Evolutionary conservation across 441 rosid species (phyloP).

Genomic region (Syzygium syzygioides): DNA sequence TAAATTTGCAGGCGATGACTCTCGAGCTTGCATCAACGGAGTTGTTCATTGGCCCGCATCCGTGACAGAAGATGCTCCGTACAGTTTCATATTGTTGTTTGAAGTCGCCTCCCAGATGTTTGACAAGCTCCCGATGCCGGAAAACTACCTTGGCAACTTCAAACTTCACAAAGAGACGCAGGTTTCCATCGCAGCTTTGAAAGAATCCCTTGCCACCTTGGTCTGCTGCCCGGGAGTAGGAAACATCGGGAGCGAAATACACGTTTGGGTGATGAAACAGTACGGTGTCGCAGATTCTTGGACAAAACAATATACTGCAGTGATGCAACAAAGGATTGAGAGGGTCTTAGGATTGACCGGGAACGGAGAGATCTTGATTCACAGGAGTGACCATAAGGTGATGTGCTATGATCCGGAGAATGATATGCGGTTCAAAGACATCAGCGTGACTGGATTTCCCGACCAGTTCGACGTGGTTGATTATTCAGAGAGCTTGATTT

Average conservation of each 20-base stretch:
- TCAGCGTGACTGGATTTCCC: background rate
- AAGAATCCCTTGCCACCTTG: background rate
- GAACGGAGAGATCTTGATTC: background rate
- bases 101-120: background rate
- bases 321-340: background rate
- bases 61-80: background rate
- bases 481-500: background rate
- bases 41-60: background rate
- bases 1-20: accelerated
- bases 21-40: background rate
- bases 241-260: background rate
- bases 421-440: background rate
- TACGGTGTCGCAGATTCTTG: background rate
- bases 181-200: background rate
- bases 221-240: background rate
- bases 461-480: background rate
- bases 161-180: background rate
- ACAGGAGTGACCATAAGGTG: background rate
- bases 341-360: background rate
- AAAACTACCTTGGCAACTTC: background rate
- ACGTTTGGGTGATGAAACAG: background rate
- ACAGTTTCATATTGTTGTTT: background rate
- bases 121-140: background rate
- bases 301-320: background rate
- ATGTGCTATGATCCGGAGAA: background rate